Percentiles rank a stretch among this genome's conserved stretches.
phyloP scores from a whole-genome alignment of 2,329 filamentous ascomycete genomes.

The Diaporthe citriasiana region DNA sequence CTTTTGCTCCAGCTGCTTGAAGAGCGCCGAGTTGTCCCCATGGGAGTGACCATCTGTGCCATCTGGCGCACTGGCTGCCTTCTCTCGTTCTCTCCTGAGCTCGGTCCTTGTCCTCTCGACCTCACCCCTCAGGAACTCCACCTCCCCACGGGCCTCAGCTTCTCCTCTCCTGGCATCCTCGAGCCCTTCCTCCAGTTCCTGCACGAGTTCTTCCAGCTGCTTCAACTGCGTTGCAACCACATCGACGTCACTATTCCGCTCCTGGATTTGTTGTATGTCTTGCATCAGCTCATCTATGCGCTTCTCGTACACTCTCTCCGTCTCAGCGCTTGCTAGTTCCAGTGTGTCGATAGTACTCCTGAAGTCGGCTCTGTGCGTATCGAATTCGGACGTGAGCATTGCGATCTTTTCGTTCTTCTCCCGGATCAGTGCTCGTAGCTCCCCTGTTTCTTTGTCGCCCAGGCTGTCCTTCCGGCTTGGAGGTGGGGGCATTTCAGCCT shows the following conservation, averaged over 20 bases:
- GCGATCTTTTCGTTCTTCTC: conserved; percentile 99
- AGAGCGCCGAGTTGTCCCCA: conserved; percentile 62
- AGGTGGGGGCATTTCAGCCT: conserved; percentile 57
- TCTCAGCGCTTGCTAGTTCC: conserved; percentile 95
- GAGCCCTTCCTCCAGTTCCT: conserved; percentile 95
- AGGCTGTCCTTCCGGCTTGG: conserved; percentile 61
- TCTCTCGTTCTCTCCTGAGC: conserved; percentile 88
- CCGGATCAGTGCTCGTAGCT: conserved; percentile 84
- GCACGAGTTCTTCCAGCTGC: conserved; percentile 94
- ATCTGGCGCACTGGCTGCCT: conserved; percentile 74
- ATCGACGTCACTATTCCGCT: conserved; percentile 89
- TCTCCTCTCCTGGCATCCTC: conserved; percentile 95
- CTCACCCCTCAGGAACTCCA: conserved; percentile 94
- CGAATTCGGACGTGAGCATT: conserved; percentile 93
- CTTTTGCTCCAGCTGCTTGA: conserved; percentile 89
- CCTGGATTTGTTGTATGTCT: conserved; percentile 86
- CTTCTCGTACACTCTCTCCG: conserved; percentile 94
- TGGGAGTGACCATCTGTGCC: conserved; percentile 54
- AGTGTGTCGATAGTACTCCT: conserved; percentile 96
- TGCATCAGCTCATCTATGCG: conserved; percentile 88
- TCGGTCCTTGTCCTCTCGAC: conserved; percentile 93
- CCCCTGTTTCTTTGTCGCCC: conserved; percentile 79
- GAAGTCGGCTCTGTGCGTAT: conserved; percentile 94
- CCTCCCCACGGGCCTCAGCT: conserved; percentile 94
- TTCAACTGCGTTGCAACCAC: conserved; percentile 92